A percentile compares a stretch with the other conserved stretches of the same genome.
Conservation (phyloP, 2,329 filamentous ascomycete genomes). For the Eutypa lata region DNA sequence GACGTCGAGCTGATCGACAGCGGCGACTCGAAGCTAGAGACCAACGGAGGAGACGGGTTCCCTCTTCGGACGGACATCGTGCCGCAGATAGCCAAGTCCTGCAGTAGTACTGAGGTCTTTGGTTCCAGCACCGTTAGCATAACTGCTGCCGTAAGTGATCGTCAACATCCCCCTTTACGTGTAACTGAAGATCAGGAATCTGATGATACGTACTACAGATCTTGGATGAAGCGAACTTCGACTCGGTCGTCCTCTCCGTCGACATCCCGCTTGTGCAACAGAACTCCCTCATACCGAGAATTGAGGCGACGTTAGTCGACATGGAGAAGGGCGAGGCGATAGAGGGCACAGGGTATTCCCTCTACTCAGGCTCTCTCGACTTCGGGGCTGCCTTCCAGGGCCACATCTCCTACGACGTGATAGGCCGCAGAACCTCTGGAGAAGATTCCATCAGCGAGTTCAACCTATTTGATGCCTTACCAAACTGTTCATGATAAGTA, state of each 20-base stretch:
- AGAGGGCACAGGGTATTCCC: background rate
- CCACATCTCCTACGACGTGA: background rate
- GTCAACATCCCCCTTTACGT: background rate
- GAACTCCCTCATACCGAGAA: background rate
- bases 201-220: background rate
- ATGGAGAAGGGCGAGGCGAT: background rate
- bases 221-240: background rate
- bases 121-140: background rate
- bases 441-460: background rate
- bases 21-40: background rate
- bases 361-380: background rate
- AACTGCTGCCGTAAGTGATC: background rate
- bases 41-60: background rate
- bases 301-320: background rate
- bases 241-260: background rate
- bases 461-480: background rate
- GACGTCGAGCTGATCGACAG: background rate
- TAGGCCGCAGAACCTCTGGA: background rate
- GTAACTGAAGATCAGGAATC: background rate
- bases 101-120: background rate
- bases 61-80: background rate
- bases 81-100: background rate
- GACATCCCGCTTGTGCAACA: background rate
- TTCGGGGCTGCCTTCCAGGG: background rate
- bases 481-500: background rate